These are phyloP conservation scores for Gaultheria prostrata DNA, from an alignment of 148 eudicot species.

Conservation along the genomic window DNA sequence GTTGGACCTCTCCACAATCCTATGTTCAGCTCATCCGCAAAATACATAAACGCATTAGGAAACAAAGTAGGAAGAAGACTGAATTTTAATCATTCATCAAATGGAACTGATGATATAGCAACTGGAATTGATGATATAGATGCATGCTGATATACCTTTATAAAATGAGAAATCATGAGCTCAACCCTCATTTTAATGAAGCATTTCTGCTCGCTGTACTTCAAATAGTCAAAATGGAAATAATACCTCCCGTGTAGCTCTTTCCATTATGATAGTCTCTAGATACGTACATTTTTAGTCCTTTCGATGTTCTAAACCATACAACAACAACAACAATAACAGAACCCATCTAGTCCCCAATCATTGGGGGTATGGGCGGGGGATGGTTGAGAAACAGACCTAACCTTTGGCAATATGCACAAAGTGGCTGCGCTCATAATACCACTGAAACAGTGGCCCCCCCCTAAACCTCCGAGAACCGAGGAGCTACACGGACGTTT, in stretches of 20 bases:
- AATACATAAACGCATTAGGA: not conserved
- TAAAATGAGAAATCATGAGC: not conserved
- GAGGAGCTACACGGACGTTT: no score
- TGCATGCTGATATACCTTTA: not conserved
- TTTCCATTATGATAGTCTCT: not conserved
- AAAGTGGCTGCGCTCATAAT: no score
- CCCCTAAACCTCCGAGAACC: no score
- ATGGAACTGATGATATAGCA: not conserved
- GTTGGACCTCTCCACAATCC: constrained; percentile 72
- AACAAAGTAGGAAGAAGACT: not conserved
- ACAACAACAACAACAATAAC: no score
- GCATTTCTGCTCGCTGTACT: not conserved
- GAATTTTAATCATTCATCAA: not conserved
- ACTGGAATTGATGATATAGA: not conserved
- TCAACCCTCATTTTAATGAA: not conserved
- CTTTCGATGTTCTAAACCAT: not conserved
- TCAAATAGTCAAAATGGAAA: not conserved
- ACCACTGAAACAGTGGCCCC: no score
- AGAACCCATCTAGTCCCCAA: no score
- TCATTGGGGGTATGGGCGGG: no score
- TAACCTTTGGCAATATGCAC: no score
- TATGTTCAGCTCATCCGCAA: constrained; percentile 11
- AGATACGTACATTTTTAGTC: not conserved
- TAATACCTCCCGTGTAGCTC: not conserved
- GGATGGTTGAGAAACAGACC: no score